Percentiles rank a stretch among this genome's conserved stretches.
These are phyloP conservation scores for Gastrolobium villosum DNA, from an alignment of 306 rosid species.

Conservation along the genomic window DNA sequence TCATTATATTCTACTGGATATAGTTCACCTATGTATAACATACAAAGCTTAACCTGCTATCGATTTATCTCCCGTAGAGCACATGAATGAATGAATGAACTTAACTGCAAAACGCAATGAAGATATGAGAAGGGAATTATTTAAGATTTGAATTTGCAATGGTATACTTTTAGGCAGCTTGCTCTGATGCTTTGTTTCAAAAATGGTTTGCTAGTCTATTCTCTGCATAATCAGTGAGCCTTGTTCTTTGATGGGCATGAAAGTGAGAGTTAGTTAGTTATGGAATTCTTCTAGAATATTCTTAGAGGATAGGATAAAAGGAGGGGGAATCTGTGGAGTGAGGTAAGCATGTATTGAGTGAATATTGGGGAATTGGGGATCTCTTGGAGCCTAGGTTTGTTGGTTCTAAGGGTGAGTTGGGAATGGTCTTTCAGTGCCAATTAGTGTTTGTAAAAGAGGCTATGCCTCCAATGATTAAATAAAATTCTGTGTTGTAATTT, in stretches of 20 bases:
- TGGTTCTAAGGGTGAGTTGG: too few relatives aligned
- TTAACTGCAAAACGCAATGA: neutral
- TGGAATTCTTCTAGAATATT: too few relatives aligned
- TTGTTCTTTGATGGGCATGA: neutral
- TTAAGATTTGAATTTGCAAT: conserved; percentile 5
- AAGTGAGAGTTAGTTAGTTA: too few relatives aligned
- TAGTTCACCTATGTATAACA: neutral
- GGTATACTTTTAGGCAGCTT: conserved; percentile 5
- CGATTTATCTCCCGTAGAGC: neutral
- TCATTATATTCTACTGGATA: conserved; percentile 9
- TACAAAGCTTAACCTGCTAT: conserved; percentile 10
- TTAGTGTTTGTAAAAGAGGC: too few relatives aligned
- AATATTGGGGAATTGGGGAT: too few relatives aligned
- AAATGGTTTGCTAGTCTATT: conserved; percentile 18
- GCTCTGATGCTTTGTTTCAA: conserved; percentile 16
- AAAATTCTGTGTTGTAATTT: too few relatives aligned
- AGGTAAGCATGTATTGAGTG: too few relatives aligned
- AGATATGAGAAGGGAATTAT: conserved; percentile 26
- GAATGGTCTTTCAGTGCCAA: too few relatives aligned
- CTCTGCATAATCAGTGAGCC: neutral
- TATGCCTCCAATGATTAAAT: too few relatives aligned
- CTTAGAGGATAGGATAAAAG: too few relatives aligned
- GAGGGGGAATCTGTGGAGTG: too few relatives aligned
- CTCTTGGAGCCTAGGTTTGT: too few relatives aligned
- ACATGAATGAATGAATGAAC: conserved; percentile 12